Evolutionary conservation across 371 early-diverging fungal genomes (phyloP).

Genomic region (Fennellomyces sp.): DNA sequence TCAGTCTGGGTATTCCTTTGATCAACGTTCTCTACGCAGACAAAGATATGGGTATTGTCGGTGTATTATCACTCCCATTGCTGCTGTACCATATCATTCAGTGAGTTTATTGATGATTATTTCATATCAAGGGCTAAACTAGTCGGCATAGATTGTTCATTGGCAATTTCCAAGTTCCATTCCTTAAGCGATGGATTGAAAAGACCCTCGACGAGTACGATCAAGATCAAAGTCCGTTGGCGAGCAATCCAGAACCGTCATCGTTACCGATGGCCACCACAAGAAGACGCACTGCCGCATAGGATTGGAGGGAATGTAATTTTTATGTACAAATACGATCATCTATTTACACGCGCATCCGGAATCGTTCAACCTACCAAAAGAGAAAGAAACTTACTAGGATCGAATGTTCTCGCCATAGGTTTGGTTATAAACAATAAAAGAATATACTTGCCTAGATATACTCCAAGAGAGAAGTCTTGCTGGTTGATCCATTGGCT

Average conservation of each 20-base stretch:
- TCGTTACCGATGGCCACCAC: conserved; percentile 3
- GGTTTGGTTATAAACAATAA: background rate
- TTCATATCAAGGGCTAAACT: background rate
- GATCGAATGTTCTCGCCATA: conserved; percentile 1
- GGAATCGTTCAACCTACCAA: background rate
- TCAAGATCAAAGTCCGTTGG: background rate
- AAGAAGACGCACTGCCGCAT: background rate
- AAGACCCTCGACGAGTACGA: conserved; percentile 8
- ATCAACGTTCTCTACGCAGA: conserved; percentile 71
- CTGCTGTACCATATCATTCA: conserved; percentile 77
- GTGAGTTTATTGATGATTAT: conserved; percentile 32
- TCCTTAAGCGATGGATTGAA: conserved; percentile 62
- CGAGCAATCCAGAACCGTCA: background rate
- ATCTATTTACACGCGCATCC: no score
- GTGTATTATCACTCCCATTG: conserved; percentile 66
- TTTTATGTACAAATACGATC: background rate
- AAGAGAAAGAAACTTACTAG: conserved; percentile 7
- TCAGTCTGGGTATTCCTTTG: conserved; percentile 77
- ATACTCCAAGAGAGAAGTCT: background rate
- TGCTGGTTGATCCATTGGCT: background rate
- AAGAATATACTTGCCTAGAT: conserved; percentile 15
- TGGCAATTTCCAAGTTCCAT: conserved; percentile 64
- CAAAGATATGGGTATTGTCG: conserved; percentile 50
- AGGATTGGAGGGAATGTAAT: background rate
- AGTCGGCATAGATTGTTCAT: conserved; percentile 46